Evolutionary conservation across 2,329 filamentous ascomycete species (phyloP), one percentile per base, ranked within the genome.

Genomic region (Colletotrichum cordylinicola): DNA sequence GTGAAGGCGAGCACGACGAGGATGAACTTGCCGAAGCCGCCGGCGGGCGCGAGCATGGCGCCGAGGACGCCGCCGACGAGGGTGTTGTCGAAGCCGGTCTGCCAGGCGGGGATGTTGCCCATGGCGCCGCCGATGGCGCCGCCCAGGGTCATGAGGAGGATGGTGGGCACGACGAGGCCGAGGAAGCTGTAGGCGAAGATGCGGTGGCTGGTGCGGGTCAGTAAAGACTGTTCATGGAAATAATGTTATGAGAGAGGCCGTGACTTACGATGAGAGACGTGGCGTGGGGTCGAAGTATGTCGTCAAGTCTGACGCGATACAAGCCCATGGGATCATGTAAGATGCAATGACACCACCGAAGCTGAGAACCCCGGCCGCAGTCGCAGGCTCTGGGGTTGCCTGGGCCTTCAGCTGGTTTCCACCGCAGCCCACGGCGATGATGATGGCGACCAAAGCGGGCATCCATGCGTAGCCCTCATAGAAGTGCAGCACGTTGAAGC

Each of bases 311-410:
- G 90, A 91, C 1, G 90, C 87, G 29, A 93, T 84, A 3, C 87
- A 88, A 6, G 88, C 90, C 87, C 90, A 94, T 0, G 92, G 91
- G 3, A 94, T 87, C 86, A 93, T 90, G 80, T 92, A 93, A 1
- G 90, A 90, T 0, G 92, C 91, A 6, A 93, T 88, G 67, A 93
- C 88, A 83, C 91, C 91, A 64, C 87, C 91, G 77, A 91, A 93
- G 35, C 86, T 89, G 7, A 93, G 80, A 3, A 92, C 82, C 13
- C 85, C 82, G 3, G 85, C 81, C 1, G 90, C 87, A 1, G 86
- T 86, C 0, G 89, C 81, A 7, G 84, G 80, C 52, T 79, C 62
- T 2, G 72, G 80, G 18, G 76, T 72, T 3, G 80, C 83, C 77
- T 88, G 87, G 2, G 85, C 70, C 24, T 79, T 81, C n/a, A 88